These are phyloP conservation scores for Venturia aucupariae DNA, from an alignment of 2,329 filamentous ascomycete species.

Conservation along the genomic window DNA sequence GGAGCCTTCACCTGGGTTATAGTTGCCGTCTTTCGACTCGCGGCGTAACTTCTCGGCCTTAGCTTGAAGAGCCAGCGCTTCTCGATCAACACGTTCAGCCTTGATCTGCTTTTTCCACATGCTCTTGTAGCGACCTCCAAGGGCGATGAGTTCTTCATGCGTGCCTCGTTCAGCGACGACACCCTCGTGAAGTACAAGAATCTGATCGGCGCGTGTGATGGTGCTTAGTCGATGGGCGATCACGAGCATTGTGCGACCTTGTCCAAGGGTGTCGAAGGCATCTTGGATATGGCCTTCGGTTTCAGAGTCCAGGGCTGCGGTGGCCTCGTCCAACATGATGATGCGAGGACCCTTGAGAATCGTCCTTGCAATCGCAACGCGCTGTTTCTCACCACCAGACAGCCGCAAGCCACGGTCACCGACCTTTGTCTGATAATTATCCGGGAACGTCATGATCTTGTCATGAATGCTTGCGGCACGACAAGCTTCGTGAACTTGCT, in stretches of 20 bases:
- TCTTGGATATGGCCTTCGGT: slow-evolving; percentile 91
- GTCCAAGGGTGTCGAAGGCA: slow-evolving; percentile 69
- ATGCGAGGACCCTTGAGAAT: slow-evolving; percentile 88
- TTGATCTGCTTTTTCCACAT: slow-evolving; percentile 47
- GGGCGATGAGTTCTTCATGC: slow-evolving; percentile 41
- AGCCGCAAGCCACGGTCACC: slow-evolving; percentile 80
- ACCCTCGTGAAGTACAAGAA: slow-evolving; percentile 46
- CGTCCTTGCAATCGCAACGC: slow-evolving; percentile 85
- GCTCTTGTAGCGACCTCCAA: slow-evolving; percentile 36
- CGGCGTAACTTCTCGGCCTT: slow-evolving; percentile 40
- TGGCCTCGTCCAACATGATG: slow-evolving; percentile 89
- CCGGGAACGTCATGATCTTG: slow-evolving; percentile 79
- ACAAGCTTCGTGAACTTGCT: slow-evolving; percentile 74
- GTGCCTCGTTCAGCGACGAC: slow-evolving; percentile 42
- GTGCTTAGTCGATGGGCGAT: slow-evolving; percentile 67
- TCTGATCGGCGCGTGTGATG: slow-evolving; percentile 47
- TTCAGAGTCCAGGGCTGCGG: slow-evolving; percentile 80
- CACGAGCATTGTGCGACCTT: slow-evolving; percentile 84
- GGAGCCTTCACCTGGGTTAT: slow-evolving; percentile 9
- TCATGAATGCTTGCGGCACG: slow-evolving; percentile 85
- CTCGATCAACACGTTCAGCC: slow-evolving; percentile 40
- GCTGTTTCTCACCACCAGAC: slow-evolving; percentile 87
- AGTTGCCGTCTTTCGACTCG: slow-evolving; percentile 34
- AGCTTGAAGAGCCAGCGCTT: slow-evolving; percentile 40
- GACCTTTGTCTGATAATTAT: slow-evolving; percentile 81